Base-by-base conservation (phyloP, 2,329 filamentous ascomycete genomes). In the Cordyceps tenuipes region DNA sequence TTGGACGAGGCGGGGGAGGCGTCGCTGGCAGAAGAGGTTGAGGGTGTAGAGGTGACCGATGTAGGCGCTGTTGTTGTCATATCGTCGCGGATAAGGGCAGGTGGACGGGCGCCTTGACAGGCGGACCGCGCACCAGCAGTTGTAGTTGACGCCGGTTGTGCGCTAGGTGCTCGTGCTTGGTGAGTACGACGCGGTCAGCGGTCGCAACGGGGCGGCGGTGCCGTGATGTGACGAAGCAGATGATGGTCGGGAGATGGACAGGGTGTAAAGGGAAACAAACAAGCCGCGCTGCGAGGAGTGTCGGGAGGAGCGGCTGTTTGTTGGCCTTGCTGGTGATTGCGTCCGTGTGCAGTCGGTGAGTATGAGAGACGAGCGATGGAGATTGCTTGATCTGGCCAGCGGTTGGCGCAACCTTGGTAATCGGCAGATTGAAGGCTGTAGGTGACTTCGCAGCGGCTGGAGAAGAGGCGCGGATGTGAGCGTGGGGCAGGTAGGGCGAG, bases 11-110 rank as follows among this genome's bases (percentile, higher is more conserved):
- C 66, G 65, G 74, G 73, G 57, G 77, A 76, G 47, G 75, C 68
- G 63, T 76, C 72, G 68, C 76, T 74, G 66, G 80, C 75, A 67
- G 82, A 78, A 66, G 82, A 82, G 41, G 78, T 76, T 65, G 78
- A 75, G 66, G 80, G 76, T 66, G 81, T 80, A 66, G 82, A 80
- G 64, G 77, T 76, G 66, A 81, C 76, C 69, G 82, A 82, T 79
- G 85, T 81, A 70, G 82, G 77, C 68, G 80, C 76, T 66, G 78
- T 76, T 65, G 68, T 71, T 65, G 68, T 71, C 69, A 71, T 72
- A 65, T 67, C 66, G 46, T 44, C 36, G 26, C 36, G 46, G 51
- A n/a, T 26, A 15, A 44, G 23, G 44, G 34, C 36, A 46, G 50
- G 51, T 50, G 59, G 39, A 56, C 59, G 59, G 52, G 51, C 51